Base-by-base conservation (phyloP, 2,329 filamentous ascomycete genomes). In the Arthrobotrys megalospora region DNA sequence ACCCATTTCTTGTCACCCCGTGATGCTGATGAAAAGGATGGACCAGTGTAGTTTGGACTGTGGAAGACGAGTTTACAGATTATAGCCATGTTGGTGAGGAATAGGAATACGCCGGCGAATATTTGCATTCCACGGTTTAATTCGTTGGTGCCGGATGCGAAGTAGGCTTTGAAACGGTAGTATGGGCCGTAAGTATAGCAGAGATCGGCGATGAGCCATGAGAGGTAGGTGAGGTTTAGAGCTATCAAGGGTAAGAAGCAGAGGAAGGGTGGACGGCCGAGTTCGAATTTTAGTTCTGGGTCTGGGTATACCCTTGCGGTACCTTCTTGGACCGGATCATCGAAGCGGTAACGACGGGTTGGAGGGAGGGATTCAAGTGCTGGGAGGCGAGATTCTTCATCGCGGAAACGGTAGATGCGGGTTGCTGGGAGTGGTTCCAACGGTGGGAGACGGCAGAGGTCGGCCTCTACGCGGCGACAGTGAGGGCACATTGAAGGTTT, bases 41-140 rank as follows among this genome's bases (percentile, higher is more conserved):
- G 75, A n/a, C 75, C 75, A 6, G 60, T 34, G 14, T 78, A 78
- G 10, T 55, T 63, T 32, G 66, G 75, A 32, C 67, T 67, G 34
- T 64, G 75, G 34, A 78, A 78, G 34, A 72, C 67, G 28, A 78
- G 52, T 45, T 67, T 78, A 48, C 75, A 78, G 38, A 78, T 55
- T 6, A 78, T 53, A 14, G 66, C 75, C 75, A 78, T 78, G 21
- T 78, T 78, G 10, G 75, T 78, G 41, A 78, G 43, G 19, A 78
- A 78, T 43, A 78, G 67, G 34, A 78, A 78, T 11, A 78, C 75
- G 6, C 75, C 75, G 14, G 75, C 75, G 34, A 78, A 78, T 34
- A 78, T 78, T 36, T 78, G 60, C 75, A 78, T 78, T 16, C 75
- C 75, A 5, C 67, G 66, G 67, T 78, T 78, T 43, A 78, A 48